These are phyloP conservation scores for Schizochytrium sp. DNA, from an alignment of 108 stramenopile species.

Conservation along the genomic window DNA sequence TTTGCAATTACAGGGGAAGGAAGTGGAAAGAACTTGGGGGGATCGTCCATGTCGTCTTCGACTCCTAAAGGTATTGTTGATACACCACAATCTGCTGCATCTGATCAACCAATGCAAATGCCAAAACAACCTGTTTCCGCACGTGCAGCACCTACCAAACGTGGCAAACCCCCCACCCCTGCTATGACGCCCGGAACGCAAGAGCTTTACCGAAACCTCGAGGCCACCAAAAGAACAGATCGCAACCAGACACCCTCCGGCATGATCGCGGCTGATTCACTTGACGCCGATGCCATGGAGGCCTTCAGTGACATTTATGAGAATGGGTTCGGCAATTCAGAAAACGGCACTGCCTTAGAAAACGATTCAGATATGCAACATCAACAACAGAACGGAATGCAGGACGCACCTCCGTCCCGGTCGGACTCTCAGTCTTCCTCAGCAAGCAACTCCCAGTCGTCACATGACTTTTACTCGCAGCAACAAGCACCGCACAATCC, in stretches of 20 bases:
- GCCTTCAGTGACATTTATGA: neutral
- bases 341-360: no score
- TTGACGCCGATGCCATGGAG: neutral
- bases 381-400: no score
- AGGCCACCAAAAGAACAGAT: slow-evolving; percentile 22
- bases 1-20: slow-evolving; percentile 29
- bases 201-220: neutral
- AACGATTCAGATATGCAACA: no score
- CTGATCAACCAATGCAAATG: neutral
- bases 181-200: slow-evolving; percentile 52
- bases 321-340: no score
- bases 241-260: neutral
- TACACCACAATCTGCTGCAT: neutral
- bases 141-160: slow-evolving; percentile 41
- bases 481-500: no score
- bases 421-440: no score
- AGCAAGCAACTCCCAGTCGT: no score
- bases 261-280: neutral
- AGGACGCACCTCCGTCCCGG: no score
- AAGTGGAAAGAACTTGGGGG: neutral
- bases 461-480: no score
- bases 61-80: neutral
- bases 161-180: slow-evolving; percentile 56
- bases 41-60: neutral
- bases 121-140: slow-evolving; percentile 25